These are phyloP conservation scores for Wickerhamiella shivajii DNA, from an alignment of 805 yeast genomes.

Conservation along the genomic window DNA sequence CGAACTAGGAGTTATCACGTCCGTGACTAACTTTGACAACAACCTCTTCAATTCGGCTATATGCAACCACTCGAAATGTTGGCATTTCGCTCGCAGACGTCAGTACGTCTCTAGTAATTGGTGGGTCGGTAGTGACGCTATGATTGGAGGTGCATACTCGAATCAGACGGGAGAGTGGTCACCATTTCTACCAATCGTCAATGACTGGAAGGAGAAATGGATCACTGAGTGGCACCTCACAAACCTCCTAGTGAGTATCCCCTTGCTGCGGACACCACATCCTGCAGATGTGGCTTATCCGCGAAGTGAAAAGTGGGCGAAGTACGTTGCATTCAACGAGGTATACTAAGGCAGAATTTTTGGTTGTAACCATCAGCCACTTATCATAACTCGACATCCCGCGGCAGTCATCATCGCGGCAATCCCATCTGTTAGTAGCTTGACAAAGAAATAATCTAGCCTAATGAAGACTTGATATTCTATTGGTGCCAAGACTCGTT, in stretches of 20 bases:
- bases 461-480: too few species aligned
- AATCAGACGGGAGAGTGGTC: neutral
- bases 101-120: neutral
- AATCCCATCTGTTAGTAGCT: too few species aligned
- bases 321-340: slow-evolving; percentile 3
- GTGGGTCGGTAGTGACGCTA: neutral
- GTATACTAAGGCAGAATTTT: too few species aligned
- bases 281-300: slow-evolving; percentile 2
- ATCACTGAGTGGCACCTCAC: slow-evolving; percentile 1
- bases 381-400: too few species aligned
- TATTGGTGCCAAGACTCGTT: too few species aligned
- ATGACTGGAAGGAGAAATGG: slow-evolving; percentile 4
- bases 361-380: too few species aligned
- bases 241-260: slow-evolving; percentile 1
- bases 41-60: slow-evolving; percentile 1
- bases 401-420: too few species aligned
- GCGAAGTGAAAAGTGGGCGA: neutral
- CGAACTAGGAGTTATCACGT: neutral
- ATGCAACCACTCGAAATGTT: neutral
- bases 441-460: too few species aligned
- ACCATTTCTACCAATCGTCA: neutral
- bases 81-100: neutral
- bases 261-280: slow-evolving; percentile 1
- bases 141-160: slow-evolving; percentile 2
- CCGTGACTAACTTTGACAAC: neutral